These are phyloP conservation scores for Talaromyces sp. DNA, from an alignment of 2,329 filamentous ascomycete genomes.

Conservation along the genomic window DNA sequence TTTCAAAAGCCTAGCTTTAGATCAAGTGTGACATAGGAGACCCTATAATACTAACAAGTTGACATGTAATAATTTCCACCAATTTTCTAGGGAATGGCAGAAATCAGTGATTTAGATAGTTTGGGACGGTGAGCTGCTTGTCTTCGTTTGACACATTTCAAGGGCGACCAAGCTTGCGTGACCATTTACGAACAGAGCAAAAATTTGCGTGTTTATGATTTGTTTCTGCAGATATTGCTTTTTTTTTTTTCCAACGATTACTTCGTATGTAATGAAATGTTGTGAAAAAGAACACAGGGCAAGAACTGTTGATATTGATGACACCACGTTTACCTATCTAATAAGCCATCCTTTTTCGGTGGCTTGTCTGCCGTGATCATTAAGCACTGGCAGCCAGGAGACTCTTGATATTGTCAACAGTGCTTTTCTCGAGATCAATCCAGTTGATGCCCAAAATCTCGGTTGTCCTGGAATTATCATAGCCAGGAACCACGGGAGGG, in stretches of 20 bases:
- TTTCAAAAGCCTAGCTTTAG: neutral
- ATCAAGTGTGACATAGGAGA: neutral
- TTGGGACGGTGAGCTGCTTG: neutral
- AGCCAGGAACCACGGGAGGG: slow-evolving; percentile 1
- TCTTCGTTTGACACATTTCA: neutral
- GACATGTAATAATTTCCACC: neutral
- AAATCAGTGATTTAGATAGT: neutral
- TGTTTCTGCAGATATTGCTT: neutral
- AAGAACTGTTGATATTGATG: neutral
- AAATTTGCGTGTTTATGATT: neutral
- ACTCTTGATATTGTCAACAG: slow-evolving; percentile 1
- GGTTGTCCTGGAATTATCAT: neutral
- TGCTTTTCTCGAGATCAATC: slow-evolving; percentile 1
- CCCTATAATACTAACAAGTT: neutral
- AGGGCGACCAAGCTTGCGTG: slow-evolving; percentile 1
- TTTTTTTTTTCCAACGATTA: neutral
- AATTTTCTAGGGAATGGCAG: neutral
- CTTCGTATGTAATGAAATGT: neutral
- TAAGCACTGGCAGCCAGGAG: slow-evolving; percentile 1
- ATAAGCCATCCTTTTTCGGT: neutral
- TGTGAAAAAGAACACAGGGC: neutral
- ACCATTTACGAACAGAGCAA: neutral
- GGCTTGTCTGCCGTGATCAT: neutral
- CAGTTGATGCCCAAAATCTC: neutral
- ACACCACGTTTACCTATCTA: neutral